phyloP scores from a whole-genome alignment of 2,329 filamentous ascomycete species.

The Fusarium duplospermum region DNA sequence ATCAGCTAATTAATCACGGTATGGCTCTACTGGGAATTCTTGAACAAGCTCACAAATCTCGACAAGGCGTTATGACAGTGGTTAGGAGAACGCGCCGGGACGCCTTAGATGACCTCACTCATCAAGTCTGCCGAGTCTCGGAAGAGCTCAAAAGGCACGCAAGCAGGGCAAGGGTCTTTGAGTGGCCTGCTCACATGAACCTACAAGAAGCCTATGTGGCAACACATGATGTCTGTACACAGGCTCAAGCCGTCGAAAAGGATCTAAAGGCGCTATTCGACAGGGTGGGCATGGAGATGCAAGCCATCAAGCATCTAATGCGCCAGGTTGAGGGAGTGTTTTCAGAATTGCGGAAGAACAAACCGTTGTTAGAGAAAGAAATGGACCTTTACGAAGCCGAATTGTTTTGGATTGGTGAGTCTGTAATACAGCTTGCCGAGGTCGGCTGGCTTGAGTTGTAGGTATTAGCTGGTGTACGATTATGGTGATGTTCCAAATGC shows the following conservation, averaged over 20 bases:
- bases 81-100: not conserved
- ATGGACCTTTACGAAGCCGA: not conserved
- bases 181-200: not conserved
- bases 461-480: not conserved
- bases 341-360: not conserved
- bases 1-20: not conserved
- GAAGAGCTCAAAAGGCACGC: not conserved
- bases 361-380: not conserved
- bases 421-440: not conserved
- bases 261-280: not conserved
- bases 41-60: not conserved
- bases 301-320: not conserved
- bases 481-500: not conserved
- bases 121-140: not conserved
- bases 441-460: not conserved
- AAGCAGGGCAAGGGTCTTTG: not conserved
- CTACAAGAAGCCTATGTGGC: not conserved
- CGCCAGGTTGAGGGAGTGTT: not conserved
- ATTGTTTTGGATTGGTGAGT: not conserved
- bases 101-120: not conserved
- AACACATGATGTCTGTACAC: not conserved
- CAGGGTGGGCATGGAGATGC: not conserved
- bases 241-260: not conserved
- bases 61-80: not conserved
- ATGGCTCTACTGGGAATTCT: not conserved